Percentiles rank a stretch among this genome's conserved stretches.
These are phyloP conservation scores for Ambispora gerdemannii DNA, from an alignment of 192 early-diverging fungal species.

Conservation along the genomic window DNA sequence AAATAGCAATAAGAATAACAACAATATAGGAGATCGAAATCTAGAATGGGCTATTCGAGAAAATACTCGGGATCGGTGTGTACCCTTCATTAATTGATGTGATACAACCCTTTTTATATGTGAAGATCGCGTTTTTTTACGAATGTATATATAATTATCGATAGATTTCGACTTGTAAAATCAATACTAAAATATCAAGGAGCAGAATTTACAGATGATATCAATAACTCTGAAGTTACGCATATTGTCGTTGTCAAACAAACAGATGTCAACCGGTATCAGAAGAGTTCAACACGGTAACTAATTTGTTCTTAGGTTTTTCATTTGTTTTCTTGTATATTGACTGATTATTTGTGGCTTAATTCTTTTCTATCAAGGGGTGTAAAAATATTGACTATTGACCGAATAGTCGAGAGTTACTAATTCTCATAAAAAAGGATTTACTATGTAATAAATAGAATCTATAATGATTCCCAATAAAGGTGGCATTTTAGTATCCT, in stretches of 20 bases:
- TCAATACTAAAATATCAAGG: slow-evolving; percentile 17
- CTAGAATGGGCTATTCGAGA: slow-evolving; percentile 3
- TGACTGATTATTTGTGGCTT: not conserved
- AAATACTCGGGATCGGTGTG: not conserved
- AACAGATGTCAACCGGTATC: not conserved
- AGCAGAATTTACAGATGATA: not conserved
- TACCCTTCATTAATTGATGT: not conserved
- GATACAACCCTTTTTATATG: not conserved
- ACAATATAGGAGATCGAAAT: not conserved
- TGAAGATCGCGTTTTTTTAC: not conserved
- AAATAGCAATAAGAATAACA: not conserved
- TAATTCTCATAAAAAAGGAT: no score
- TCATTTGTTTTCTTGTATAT: not conserved
- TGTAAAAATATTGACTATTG: no score
- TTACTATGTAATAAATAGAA: no score
- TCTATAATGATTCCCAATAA: no score
- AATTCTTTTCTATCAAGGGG: not conserved
- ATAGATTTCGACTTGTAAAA: slow-evolving; percentile 2
- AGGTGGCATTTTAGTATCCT: no score
- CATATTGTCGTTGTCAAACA: slow-evolving; percentile 15
- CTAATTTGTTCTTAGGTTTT: not conserved
- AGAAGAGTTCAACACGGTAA: slow-evolving; percentile 1
- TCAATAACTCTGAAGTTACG: not conserved
- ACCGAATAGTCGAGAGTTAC: no score
- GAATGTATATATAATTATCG: not conserved